Evolutionary conservation across 2,329 filamentous ascomycete species (phyloP).

Genomic region (Fusarium euwallaceae): DNA sequence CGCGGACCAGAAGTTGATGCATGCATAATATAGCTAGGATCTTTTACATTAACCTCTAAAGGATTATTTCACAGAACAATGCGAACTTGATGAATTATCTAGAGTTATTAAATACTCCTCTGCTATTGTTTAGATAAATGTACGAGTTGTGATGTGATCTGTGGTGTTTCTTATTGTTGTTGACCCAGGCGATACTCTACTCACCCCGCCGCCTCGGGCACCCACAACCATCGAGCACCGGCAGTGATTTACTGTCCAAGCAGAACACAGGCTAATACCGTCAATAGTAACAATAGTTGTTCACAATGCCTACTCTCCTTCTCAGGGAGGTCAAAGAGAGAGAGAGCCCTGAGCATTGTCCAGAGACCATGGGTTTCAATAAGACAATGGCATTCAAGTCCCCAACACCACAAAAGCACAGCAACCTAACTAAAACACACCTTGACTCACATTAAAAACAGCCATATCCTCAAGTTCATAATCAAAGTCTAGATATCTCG

Average conservation of each 20-base stretch:
- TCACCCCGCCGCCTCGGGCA: neutral
- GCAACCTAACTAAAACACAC: neutral
- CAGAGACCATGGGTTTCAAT: neutral
- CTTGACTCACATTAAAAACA: neutral
- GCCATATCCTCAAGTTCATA: neutral
- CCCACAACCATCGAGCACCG: neutral
- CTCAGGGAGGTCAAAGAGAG: neutral
- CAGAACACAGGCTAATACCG: no score
- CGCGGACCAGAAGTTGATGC: neutral
- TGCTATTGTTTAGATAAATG: neutral
- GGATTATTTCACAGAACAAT: neutral
- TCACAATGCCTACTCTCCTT: neutral
- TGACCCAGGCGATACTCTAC: neutral
- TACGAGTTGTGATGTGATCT: neutral
- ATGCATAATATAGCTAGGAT: neutral
- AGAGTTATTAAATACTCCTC: neutral
- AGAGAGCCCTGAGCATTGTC: neutral
- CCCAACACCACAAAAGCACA: neutral
- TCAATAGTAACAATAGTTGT: neutral
- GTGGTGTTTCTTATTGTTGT: neutral
- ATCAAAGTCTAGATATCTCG: neutral
- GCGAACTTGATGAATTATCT: fast-evolving
- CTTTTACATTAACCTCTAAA: neutral
- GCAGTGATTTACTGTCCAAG: neutral
- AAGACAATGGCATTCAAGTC: neutral